These are phyloP conservation scores for Syzygium oleosum DNA, from an alignment of 345 rosid species.

Conservation along the genomic window DNA sequence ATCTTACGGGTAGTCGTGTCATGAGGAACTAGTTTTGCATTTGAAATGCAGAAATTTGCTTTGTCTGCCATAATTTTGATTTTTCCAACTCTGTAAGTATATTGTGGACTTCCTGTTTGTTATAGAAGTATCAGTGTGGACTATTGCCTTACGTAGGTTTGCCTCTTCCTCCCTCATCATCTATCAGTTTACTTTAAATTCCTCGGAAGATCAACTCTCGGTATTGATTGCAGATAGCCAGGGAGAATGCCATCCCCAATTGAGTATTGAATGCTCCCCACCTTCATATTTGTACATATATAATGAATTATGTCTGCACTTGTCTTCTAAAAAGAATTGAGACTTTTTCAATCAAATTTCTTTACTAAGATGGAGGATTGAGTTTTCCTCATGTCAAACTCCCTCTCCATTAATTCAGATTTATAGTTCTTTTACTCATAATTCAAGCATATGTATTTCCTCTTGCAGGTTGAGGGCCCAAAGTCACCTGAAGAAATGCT, in stretches of 20 bases:
- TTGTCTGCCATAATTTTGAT: background rate
- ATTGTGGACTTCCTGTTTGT: background rate
- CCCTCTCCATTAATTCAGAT: background rate
- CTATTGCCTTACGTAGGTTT: background rate
- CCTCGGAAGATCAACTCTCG: background rate
- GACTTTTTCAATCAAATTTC: background rate
- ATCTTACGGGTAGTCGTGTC: background rate
- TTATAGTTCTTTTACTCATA: background rate
- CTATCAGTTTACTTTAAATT: background rate
- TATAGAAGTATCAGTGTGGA: background rate
- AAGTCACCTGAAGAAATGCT: slow-evolving; percentile 83
- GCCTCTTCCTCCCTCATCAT: background rate
- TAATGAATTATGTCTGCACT: background rate
- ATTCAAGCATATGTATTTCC: background rate
- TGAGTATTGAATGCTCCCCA: background rate
- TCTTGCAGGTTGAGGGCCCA: slow-evolving; percentile 81
- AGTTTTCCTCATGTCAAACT: background rate
- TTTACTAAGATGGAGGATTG: background rate
- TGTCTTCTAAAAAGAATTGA: background rate
- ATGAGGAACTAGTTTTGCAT: background rate
- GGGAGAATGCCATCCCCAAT: background rate
- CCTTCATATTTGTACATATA: background rate
- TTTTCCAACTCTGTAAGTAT: background rate
- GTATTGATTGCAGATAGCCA: background rate
- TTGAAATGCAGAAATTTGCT: background rate